A percentile compares a stretch with the other conserved stretches of the same genome.
These are phyloP conservation scores for Luffa aegyptiaca DNA, from an alignment of 306 rosid genomes.

Conservation along the genomic window DNA sequence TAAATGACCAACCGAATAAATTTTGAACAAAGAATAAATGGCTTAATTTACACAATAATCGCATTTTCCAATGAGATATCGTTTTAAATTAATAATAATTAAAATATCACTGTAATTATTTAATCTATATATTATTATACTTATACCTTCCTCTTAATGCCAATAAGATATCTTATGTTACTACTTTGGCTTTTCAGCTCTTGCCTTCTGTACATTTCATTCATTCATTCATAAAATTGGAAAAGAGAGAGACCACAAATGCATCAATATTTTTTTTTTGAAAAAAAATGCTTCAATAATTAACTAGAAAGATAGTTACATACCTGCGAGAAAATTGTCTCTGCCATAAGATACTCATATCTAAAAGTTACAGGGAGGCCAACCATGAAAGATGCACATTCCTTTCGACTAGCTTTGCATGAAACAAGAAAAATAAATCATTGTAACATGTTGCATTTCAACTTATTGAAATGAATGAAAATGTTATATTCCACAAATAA, in stretches of 20 bases:
- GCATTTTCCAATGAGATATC: no score
- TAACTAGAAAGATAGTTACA: not conserved
- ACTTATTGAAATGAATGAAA: not conserved
- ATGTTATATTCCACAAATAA: not conserved
- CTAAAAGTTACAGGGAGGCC: constrained; percentile 92
- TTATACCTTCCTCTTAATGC: not conserved
- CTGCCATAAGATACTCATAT: constrained; percentile 97
- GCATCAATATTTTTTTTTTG: not conserved
- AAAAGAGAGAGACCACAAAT: not conserved
- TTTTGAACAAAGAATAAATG: no score
- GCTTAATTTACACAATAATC: no score
- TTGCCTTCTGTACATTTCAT: not conserved
- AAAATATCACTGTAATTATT: not conserved
- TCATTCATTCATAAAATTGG: not conserved
- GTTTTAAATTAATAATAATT: no score
- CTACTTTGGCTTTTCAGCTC: not conserved
- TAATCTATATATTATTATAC: not conserved
- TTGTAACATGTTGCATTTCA: not conserved
- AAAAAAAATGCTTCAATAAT: not conserved
- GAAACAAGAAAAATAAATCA: constrained; percentile 29
- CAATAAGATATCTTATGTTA: not conserved
- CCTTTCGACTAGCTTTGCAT: constrained; percentile 99
- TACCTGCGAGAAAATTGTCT: constrained; percentile 99
- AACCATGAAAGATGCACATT: constrained; percentile 94
- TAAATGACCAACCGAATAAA: no score